Evolutionary conservation across 306 rosid species (phyloP).

Genomic region (Crataegus laevigata): DNA sequence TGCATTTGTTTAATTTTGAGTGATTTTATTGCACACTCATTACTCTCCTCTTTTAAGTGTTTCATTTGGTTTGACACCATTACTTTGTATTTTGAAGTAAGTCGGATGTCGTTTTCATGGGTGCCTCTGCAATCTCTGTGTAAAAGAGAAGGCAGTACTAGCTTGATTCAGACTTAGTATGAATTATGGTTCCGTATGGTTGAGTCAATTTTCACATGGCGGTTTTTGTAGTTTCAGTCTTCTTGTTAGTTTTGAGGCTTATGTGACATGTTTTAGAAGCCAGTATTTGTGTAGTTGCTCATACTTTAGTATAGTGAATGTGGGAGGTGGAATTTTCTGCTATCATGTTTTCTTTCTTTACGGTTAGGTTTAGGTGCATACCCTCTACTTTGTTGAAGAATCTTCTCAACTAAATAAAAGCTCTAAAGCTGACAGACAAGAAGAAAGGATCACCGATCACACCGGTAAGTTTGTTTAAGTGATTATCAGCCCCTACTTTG

Average conservation of each 20-base stretch:
- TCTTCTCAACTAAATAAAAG: not conserved
- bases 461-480: slow-evolving; percentile 25
- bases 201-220: not conserved
- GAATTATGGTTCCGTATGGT: not conserved
- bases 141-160: not conserved
- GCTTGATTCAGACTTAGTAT: not conserved
- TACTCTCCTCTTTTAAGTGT: not conserved
- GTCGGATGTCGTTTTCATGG: too few species aligned
- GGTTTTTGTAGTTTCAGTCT: not conserved
- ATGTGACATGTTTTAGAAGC: not conserved
- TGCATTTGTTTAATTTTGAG: not conserved
- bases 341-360: slow-evolving; percentile 1
- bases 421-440: not conserved
- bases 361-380: not conserved
- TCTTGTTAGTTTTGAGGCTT: not conserved
- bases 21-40: not conserved
- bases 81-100: too few species aligned
- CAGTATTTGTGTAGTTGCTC: not conserved
- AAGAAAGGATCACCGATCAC: not conserved
- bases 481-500: not conserved
- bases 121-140: not conserved
- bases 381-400: slow-evolving; percentile 43
- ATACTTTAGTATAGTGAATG: not conserved
- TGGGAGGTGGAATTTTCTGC: not conserved
- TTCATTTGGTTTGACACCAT: too few species aligned